Evolutionary conservation across 768 basidiomycete genomes (phyloP), one percentile per base, ranked within the genome.

Genomic region (Leccinum variicolor): DNA sequence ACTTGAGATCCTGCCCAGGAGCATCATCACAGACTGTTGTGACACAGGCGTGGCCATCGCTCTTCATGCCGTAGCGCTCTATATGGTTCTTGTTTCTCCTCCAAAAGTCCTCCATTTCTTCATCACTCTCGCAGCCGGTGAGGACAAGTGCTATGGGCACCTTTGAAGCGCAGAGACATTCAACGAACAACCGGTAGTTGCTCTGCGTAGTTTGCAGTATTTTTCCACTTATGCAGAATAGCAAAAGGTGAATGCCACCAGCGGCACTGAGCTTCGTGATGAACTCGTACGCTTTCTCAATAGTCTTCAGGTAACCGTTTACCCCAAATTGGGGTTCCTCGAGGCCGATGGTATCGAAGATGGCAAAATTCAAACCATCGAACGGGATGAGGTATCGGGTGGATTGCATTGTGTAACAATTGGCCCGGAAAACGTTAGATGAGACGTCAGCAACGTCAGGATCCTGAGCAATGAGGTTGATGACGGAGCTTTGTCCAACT

Each of bases 221-320:
- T 54, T 73, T 63, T 2, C 75, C 72, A 0, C 70, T 73, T 68
- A 79, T 71, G 59, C 73, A 73, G 51, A 73, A 80, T 3, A 79
- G 57, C 5, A 80, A 69, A 15, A 81, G 76, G 55, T 69, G 74
- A 31, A 81, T 64, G 26, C 80, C 78, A 10, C 67, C 74, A 25
- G 56, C 53, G 3, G 36, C 47, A 23, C 55, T 28, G 11, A 80
- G 66, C 10, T 41, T 61, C 10, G 49, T 45, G 58, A 80, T 62
- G 31, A 81, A 74, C 6, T 56, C 45, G 48, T 64, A 68, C 5
- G 72, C 66, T 9, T 62, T 66, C 49, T 60, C 67, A 7, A 76
- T 64, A 0, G 70, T 66, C 4, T 55, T 63, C 28, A 68, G 54
- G 39, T 75, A 66, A 2, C 62, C 60, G 9, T 67, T 64, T 54